These are phyloP conservation scores for Beauveria medogensis DNA, from an alignment of 2,329 filamentous ascomycete species.

Conservation along the genomic window DNA sequence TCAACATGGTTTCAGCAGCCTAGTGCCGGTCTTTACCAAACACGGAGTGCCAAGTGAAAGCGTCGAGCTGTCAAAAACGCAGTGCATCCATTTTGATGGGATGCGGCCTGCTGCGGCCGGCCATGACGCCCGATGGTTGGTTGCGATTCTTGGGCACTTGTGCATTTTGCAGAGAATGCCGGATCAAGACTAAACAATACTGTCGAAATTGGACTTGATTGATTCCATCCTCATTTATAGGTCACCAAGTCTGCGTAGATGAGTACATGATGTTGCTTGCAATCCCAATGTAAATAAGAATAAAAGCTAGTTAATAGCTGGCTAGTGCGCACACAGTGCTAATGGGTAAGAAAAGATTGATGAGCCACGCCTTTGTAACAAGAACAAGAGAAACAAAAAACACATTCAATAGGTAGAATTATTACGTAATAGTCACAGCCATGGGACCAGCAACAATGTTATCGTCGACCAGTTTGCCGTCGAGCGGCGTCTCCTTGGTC, in stretches of 20 bases:
- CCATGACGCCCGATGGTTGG: not conserved
- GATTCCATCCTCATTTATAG: too few relatives aligned
- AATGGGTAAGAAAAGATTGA: not conserved
- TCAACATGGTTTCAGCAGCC: not conserved
- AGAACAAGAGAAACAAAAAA: not conserved
- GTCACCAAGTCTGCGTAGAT: not conserved
- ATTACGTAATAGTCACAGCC: constrained; percentile 44
- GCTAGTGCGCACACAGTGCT: not conserved
- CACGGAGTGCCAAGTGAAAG: not conserved
- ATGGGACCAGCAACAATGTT: constrained; percentile 60
- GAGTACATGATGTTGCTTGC: not conserved
- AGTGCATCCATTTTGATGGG: not conserved
- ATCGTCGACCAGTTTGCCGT: constrained; percentile 48
- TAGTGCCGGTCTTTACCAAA: not conserved
- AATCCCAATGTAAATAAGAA: constrained; percentile 1
- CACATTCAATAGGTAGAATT: not conserved
- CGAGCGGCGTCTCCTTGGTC: constrained; percentile 43
- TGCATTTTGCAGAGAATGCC: not conserved
- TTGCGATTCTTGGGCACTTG: not conserved
- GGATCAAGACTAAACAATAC: too few relatives aligned
- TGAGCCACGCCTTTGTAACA: not conserved
- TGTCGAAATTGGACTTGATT: too few relatives aligned
- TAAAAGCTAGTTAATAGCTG: not conserved
- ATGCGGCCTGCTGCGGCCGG: not conserved
- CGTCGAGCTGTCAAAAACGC: not conserved